Evolutionary conservation across 1,284 basidiomycete species (phyloP), one percentile per base, ranked within the genome.

Genomic region (Retiboletus flavoniger): DNA sequence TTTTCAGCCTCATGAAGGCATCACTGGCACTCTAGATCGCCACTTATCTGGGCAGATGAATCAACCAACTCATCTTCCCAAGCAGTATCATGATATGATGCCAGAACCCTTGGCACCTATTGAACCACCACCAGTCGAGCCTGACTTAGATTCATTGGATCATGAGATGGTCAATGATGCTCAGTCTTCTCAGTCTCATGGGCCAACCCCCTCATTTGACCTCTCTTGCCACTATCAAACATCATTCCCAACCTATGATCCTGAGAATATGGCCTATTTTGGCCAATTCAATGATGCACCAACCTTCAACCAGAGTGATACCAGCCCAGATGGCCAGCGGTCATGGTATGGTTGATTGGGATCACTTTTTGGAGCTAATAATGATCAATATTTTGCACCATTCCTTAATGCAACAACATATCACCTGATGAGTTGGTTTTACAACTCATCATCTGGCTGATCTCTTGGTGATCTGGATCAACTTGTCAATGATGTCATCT

Each of bases 401-500:
- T 74, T 73, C 29, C 47, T 65, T 3, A 73, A 69, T 50, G 51
- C 57, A 3, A 62, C 62, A 0, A 57, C 61, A 13, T 68, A 59
- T 24, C 55, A 47, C 0, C 46, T 73, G 2, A 66, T 74, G 61
- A 40, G 49, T 2, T 74, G 72, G 73, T 65, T 64, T 34, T 65
- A 71, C 46, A 60, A 59, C 4, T 56, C 61, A 0, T 65, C 63
- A 0, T 55, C 49, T 1, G 10, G 24, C 3, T 71, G 71, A 41
- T 72, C 71, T 0, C 46, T 60, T 0, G 57, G 11, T 0, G 70
- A 70, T 21, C 54, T 74, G 0, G 53, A 73, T 32, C 44, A 40
- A 0, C 67, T 75, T 0, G 61, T 72, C 1, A 44, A 69, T 8
- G 50, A 71, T 11, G 67, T 75, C 7, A 26, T 75, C 10, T 45